A percentile compares a stretch with the other conserved stretches of the same genome.
Conservation (phyloP, 2,329 filamentous ascomycete species). For the Reticulascus tulasneorum region DNA sequence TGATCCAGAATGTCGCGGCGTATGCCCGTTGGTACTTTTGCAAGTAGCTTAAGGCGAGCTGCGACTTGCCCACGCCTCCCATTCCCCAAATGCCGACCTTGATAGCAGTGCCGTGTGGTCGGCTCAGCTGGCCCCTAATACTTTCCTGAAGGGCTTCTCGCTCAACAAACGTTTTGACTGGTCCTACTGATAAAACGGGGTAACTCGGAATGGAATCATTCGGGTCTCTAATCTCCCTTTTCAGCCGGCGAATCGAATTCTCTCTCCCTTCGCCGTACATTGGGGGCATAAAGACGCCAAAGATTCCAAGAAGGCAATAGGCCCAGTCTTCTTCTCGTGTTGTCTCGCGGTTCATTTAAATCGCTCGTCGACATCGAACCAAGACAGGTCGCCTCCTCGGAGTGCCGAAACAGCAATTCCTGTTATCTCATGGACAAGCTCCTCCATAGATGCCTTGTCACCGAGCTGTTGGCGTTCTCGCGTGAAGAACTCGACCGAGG, state of each 20-base stretch:
- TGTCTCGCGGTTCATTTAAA: conserved; percentile 25
- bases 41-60: no score
- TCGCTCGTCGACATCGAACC: conserved; percentile 16
- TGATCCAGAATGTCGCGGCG: no score
- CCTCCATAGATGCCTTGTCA: conserved; percentile 17
- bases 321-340: conserved; percentile 20
- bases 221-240: conserved; percentile 13
- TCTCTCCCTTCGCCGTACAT: conserved; percentile 14
- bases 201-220: no score
- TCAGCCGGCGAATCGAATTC: conserved; percentile 8
- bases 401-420: conserved; percentile 16
- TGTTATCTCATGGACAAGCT: conserved; percentile 18
- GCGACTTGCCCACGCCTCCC: no score
- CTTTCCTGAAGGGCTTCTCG: no score
- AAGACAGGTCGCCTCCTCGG: conserved; percentile 4
- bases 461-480: conserved; percentile 14
- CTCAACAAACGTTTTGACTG: no score
- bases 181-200: no score
- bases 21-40: no score
- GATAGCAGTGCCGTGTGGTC: no score
- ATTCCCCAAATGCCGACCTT: no score
- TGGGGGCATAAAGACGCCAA: conserved; percentile 22
- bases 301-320: conserved; percentile 24
- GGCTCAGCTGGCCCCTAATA: no score
- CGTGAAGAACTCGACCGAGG: conserved; percentile 19